Base-by-base conservation (phyloP, 2,329 filamentous ascomycete genomes). In the Coleophoma eucalyptorum region DNA sequence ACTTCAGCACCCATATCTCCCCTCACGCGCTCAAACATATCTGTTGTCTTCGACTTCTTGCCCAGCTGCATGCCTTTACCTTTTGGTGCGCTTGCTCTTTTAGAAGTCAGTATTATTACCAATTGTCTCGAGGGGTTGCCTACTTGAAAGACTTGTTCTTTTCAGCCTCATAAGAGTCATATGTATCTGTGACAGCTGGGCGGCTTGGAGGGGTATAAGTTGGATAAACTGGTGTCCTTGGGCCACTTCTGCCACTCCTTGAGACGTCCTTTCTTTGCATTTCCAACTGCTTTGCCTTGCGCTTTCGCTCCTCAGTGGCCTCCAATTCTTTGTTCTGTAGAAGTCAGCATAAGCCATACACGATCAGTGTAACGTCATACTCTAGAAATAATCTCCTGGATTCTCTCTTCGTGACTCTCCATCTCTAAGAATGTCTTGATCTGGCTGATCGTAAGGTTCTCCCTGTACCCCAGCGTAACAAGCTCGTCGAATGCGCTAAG, bases 391-490 rank as follows among this genome's bases (percentile, higher is more conserved):
- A 97, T 99, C 68, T 97, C 94, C 71, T 99, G 94, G 61, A 99
- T 97, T 67, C 94, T 86, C 79, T 99, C 94, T 73, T 99, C 95
- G 66, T 99, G 94, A 71, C 88, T 94, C 72, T 99, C 94, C 94
- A 99, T 99, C 67, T 97, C 95, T 61, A 99, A 72, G 78, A 99
- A 99, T 2, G 94, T 97, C 80, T 95, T 97, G 77, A 99, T 99
- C 74, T 99, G 95, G 72, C 86, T 90, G 63, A 99, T 83, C 20
- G 93, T 95, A 61, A 99, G 75, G 71, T 99, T 99, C 75, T 99
- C 94, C 65, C 94, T 77, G 74, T 99, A 97, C 12, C 94, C 94
- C 56, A 96, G 78, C 1, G 93, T 97, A 54, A 99, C 93, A 52
- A 99, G 81, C 75, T 99, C 94, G 66, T 99, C 94, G 65, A 97